phyloP scores from a whole-genome alignment of 1,139 yeast species.

The Scheffersomyces cryptocercus region DNA sequence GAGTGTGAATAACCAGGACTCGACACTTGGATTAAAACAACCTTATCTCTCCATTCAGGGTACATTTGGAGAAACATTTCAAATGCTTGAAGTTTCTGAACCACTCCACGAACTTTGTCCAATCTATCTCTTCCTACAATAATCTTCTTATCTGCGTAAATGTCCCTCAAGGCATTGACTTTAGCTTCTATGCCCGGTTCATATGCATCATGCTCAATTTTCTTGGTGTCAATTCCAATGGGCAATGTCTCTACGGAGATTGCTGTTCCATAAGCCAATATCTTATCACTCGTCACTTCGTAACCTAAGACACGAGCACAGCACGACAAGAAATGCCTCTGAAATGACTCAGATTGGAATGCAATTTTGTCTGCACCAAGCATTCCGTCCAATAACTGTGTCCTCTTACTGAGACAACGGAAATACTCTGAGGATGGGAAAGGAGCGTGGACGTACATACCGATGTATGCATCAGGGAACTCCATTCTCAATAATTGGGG shows the following conservation, averaged over 20 bases:
- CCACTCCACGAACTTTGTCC: constrained; percentile 79
- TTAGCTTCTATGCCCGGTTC: constrained; percentile 35
- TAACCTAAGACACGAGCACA: constrained; percentile 82
- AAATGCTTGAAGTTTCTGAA: constrained; percentile 78
- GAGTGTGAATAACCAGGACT: constrained; percentile 68
- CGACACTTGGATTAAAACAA: constrained; percentile 88
- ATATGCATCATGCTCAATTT: constrained; percentile 62
- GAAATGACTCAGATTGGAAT: constrained; percentile 83
- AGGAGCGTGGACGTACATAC: constrained; percentile 83
- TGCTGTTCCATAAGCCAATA: constrained; percentile 74
- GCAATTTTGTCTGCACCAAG: constrained; percentile 85
- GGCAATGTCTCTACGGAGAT: constrained; percentile 77
- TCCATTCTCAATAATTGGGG: constrained; percentile 88
- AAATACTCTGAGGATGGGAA: constrained; percentile 97
- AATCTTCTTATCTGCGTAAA: constrained; percentile 73
- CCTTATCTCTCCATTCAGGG: constrained; percentile 89
- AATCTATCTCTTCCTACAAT: constrained; percentile 83
- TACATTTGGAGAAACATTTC: constrained; percentile 82
- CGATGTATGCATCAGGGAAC: constrained; percentile 77
- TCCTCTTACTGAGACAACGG: constrained; percentile 81
- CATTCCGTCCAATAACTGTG: constrained; percentile 83
- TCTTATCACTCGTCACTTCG: constrained; percentile 56
- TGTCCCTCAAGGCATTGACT: constrained; percentile 53
- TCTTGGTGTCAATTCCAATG: constrained; percentile 77
- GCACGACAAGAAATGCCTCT: constrained; percentile 87